Evolutionary conservation across 2,329 filamentous ascomycete species (phyloP), one percentile per base, ranked within the genome.

Genomic region (Cytospora chrysosperma): DNA sequence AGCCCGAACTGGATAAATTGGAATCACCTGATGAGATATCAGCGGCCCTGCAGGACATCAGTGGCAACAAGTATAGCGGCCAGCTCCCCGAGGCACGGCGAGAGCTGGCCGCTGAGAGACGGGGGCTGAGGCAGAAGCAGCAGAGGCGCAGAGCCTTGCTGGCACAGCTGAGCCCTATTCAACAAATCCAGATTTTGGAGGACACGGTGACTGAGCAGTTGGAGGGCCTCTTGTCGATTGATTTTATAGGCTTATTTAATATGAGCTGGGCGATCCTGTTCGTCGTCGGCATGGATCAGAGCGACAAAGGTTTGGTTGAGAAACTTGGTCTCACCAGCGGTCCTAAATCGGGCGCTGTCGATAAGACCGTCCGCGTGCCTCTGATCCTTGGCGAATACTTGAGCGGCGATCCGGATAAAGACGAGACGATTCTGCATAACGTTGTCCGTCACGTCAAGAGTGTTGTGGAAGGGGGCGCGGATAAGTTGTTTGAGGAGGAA

Each of bases 161-260:
- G 12, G 61, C 65, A 0, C 62, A 66, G 50, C 59, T 72, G 17
- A 69, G 68, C 12, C 67, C 70, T 4, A 24, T 72, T 26, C 66
- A 69, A 43, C 67, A 70, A 40, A 61, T 72, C 10, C 65, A 69
- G 43, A 58, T 69, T 19, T 57, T 72, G 1, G 70, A 70, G 40
- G 60, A 70, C 6, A 66, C 66, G 1, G 67, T 69, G 32, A 62
- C 64, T 9, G 60, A 65, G 1, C 62, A 70, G 32, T 28, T 72
- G 7, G 66, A 69, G 13, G 70, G 67, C 10, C 55, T 70, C 12
- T 67, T 73, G 10, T 62, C 67, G 5, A 63, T 72, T 12, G 66
- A 72, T 49, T 71, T 70, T 54, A 69, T 72, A 37, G 26, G 53
- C 30, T 63, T 73, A 24, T 68, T 67, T 57, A 55, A 70, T 10